Percentiles rank a stretch among this genome's conserved stretches.
phyloP scores from a whole-genome alignment of 208 protist genomes.

The Acanthamoeba royreba region DNA sequence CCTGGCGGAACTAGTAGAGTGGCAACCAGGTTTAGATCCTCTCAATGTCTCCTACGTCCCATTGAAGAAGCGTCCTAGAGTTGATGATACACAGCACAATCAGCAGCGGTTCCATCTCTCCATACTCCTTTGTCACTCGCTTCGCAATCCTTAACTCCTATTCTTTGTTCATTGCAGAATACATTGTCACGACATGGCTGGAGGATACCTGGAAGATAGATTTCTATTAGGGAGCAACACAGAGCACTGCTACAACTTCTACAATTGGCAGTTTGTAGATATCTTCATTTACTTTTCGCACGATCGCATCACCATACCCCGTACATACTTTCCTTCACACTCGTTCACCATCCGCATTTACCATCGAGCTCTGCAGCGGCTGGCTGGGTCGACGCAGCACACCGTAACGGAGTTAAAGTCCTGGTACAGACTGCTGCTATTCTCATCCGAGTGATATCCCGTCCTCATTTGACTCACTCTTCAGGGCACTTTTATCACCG shows the following conservation, averaged over 20 bases:
- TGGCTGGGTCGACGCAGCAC: conserved; percentile 82
- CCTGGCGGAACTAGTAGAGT: not conserved
- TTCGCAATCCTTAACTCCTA: too few relatives aligned
- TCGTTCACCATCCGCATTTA: not conserved
- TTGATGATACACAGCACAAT: not conserved
- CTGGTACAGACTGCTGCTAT: conserved; percentile 54
- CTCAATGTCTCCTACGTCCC: not conserved
- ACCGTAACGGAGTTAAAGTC: conserved; percentile 82
- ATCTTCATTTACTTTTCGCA: conserved; percentile 89
- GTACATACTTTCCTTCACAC: not conserved
- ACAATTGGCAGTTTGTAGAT: conserved; percentile 82
- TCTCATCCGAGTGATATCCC: not conserved
- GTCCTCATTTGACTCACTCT: not conserved
- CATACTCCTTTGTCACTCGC: not conserved
- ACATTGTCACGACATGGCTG: conserved; percentile 49
- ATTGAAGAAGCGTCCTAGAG: not conserved
- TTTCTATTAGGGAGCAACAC: not conserved
- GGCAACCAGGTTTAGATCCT: not conserved
- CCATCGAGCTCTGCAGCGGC: conserved; percentile 42
- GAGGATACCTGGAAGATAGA: conserved; percentile 26
- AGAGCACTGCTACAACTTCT: conserved; percentile 76
- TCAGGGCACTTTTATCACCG: conserved; percentile 83
- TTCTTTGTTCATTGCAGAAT: not conserved
- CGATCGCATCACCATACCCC: conserved; percentile 82
- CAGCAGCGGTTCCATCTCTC: not conserved